Evolutionary conservation across 352 stramenopile genomes (phyloP).

Genomic region (Phytophthora colocasiae): DNA sequence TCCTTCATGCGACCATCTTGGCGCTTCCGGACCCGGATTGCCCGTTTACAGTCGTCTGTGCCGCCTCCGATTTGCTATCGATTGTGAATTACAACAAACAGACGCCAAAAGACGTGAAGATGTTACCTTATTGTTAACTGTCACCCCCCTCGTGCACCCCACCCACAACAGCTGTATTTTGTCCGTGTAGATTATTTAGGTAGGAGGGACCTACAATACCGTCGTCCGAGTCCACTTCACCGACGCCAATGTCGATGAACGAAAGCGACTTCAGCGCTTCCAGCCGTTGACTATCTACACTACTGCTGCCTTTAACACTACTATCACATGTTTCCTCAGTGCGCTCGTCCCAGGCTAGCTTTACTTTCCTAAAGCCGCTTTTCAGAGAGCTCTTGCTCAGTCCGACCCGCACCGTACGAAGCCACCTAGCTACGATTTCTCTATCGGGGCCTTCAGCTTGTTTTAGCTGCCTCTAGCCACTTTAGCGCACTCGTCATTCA

Average conservation of each 20-base stretch:
- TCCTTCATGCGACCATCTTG: too few relatives aligned
- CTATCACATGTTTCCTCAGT: too few relatives aligned
- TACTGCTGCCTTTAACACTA: too few relatives aligned
- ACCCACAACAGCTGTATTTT: too few relatives aligned
- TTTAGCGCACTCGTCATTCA: slow-evolving; percentile 4
- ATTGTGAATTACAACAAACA: too few relatives aligned
- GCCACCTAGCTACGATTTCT: not conserved
- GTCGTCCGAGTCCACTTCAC: not conserved
- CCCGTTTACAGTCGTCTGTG: too few relatives aligned
- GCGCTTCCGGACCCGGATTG: too few relatives aligned
- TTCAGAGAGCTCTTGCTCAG: not conserved
- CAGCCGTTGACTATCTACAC: too few relatives aligned
- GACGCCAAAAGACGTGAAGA: too few relatives aligned
- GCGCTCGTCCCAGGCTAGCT: not conserved
- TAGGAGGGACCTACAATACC: not conserved
- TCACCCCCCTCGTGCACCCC: too few relatives aligned
- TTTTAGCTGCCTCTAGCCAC: not conserved
- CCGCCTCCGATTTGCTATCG: too few relatives aligned
- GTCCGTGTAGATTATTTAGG: not conserved
- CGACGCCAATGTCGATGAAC: slow-evolving; percentile 1
- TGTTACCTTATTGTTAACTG: too few relatives aligned
- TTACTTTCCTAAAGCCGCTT: not conserved
- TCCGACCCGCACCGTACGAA: not conserved
- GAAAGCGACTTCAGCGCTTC: not conserved
- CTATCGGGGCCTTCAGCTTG: not conserved